A percentile compares a stretch with the other conserved stretches of the same genome.
Evolutionary conservation across 345 rosid genomes (phyloP).

Genomic region (Dipteronia sinensis): DNA sequence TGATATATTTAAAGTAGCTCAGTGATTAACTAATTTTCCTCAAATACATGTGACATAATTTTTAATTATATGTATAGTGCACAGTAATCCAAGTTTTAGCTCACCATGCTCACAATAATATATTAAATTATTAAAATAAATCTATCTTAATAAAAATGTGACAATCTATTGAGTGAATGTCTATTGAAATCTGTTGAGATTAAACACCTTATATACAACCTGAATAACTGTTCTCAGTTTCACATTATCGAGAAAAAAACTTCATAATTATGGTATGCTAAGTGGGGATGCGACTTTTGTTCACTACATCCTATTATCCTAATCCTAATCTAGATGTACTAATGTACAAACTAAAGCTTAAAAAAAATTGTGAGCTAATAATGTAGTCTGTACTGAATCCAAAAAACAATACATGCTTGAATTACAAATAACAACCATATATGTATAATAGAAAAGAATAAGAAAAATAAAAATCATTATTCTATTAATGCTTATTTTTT

Average conservation of each 20-base stretch:
- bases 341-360: not conserved
- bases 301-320: not conserved
- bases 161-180: too few relatives aligned
- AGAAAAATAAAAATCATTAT: not conserved
- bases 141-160: not conserved
- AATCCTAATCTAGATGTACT: too few relatives aligned
- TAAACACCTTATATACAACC: too few relatives aligned
- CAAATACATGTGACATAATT: slow-evolving; percentile 32
- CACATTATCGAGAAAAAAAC: too few relatives aligned
- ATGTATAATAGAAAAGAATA: not conserved
- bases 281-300: not conserved
- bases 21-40: slow-evolving; percentile 9
- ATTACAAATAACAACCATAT: slow-evolving; percentile 5
- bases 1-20: not conserved
- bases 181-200: too few relatives aligned
- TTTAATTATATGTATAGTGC: slow-evolving; percentile 15
- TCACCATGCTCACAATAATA: not conserved
- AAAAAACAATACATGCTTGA: not conserved
- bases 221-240: too few relatives aligned
- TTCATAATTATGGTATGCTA: too few relatives aligned
- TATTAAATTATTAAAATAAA: not conserved
- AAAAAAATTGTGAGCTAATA: not conserved
- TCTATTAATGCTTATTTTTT: not conserved
- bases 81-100: slow-evolving; percentile 21
- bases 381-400: not conserved